Conservation (phyloP, 2,329 filamentous ascomycete genomes). For the Arthrobotrys iridis region DNA sequence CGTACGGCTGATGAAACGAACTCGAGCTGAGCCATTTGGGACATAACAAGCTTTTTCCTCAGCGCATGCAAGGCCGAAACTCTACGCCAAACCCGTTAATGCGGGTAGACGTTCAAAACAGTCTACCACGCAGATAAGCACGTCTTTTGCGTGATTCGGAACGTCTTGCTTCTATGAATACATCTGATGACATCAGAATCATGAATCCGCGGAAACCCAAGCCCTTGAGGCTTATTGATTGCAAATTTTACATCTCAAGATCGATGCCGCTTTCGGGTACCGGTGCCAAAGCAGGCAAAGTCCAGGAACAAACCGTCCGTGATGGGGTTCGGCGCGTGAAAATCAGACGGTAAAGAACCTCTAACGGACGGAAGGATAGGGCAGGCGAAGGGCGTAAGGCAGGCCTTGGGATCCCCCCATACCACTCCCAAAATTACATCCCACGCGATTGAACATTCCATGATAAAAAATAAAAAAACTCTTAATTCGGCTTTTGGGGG, state of each 20-base stretch:
- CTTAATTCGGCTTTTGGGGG: background rate
- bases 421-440: constrained; percentile 50
- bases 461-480: constrained; percentile 4
- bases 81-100: background rate
- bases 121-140: background rate
- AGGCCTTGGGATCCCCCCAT: constrained; percentile 18
- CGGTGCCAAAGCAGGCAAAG: constrained; percentile 28
- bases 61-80: constrained; percentile 6
- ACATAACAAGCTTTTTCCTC: constrained; percentile 19
- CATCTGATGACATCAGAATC: constrained; percentile 20
- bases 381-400: constrained; percentile 1
- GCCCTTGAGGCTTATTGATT: constrained; percentile 21
- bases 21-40: constrained; percentile 8
- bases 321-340: constrained; percentile 13
- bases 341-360: constrained; percentile 17
- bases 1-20: constrained; percentile 10
- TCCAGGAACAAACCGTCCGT: constrained; percentile 37
- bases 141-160: background rate
- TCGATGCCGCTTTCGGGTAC: constrained; percentile 15
- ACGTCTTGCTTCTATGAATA: constrained; percentile 23
- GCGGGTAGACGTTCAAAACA: background rate
- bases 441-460: constrained; percentile 48
- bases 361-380: constrained; percentile 22
- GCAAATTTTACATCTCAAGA: constrained; percentile 15
- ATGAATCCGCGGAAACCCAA: constrained; percentile 17